Base-by-base conservation (phyloP, 164 flowering plant genomes). In the Saururus chinensis region DNA sequence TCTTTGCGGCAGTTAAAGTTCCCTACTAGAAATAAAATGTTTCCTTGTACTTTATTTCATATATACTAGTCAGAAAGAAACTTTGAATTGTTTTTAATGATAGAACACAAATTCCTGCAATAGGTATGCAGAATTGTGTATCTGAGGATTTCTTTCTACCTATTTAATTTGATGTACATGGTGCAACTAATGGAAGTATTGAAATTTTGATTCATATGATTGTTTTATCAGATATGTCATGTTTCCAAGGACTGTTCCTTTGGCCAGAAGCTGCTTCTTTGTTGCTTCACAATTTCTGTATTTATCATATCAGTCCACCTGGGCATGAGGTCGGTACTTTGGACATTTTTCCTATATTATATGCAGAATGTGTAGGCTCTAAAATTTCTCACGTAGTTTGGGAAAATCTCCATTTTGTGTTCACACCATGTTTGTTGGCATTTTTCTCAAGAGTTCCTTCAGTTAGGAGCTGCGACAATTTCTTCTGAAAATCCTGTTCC, bases 221-320 rank as follows among this genome's bases (percentile, higher is more conserved):
- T 42, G 63, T 57, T 68, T 74, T 59, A 40, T 54, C 90, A 89
- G 96, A 84, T 77, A 74, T 86, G 79, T 89, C 96, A 48, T 89
- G 96, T 69, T 86, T 89, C 80, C 90, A 83, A 80, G 93, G 93
- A 54, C 72, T 89, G 49, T 86, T 89, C 75, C 85, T 81, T 67
- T 89, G 85, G 66, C 91, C 96, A 8, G 96, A 89, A 74, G 96
- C 91, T 63, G 81, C 87, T 66, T 84, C 91, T 21, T 73, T 89
- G 78, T 67, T 89, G 76, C 92, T 89, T 52, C 87, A 89, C 73
- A 86, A 86, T 71, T 89, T 89, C 74, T 89, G 96, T 74, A 77
- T 89, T 20, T 89, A 89, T 71, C 96, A 89, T 61, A 83, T 89
- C 60, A 77, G 84, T 70, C 90, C 96, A 61, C 96, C 96, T 54